Base-by-base conservation (phyloP, 805 yeast genomes). In the Saccharomycopsis selenospora region DNA sequence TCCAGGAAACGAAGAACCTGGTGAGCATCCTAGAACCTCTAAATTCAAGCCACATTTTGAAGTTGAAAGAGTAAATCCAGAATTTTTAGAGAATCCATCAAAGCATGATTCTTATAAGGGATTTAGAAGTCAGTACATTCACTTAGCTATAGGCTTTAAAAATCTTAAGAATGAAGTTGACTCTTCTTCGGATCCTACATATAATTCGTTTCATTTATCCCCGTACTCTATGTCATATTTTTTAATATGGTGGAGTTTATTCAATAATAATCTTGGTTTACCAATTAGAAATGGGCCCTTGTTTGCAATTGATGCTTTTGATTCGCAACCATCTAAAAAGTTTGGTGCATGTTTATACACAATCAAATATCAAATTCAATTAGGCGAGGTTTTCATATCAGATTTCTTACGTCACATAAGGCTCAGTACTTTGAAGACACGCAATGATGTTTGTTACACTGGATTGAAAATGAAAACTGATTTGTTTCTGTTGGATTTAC, bases 161-260 rank as follows among this genome's bases (percentile, higher is more conserved):
- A 69, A 11, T 56, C 38, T 33, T 33, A 55, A 5, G 4, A 52
- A 53, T 52, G 72, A 52, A 60, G 67, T 49, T 62, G 40, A 44
- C 17, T 20, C 40, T 3, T 18, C 33, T 11, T 36, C 18, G 8
- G 44, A 41, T 10, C 63, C 49, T 3, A 63, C 73, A n/a, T 71
- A 75, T 49, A 89, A 88, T 60, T 69, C 86, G 3, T 71, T 82
- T 3, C 87, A 88, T 59, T 64, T 89, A 45, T 75, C 88, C 2
- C 95, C 95, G 1, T 69, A 71, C n/a, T 70, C 80, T 0, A 69
- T 87, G 51, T 57, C 67, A 1, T 91, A 83, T 55, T 88, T 89
- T 64, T 72, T 77, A 54, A 64, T 63, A 8, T 90, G 97, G 97
- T 88, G 95, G 95, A 65, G 68, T 29, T 70, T 84, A 52, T 89